Percentiles rank a stretch among this genome's conserved stretches.
Conservation (phyloP, 2,329 filamentous ascomycete genomes). For the Xylaria sp. region DNA sequence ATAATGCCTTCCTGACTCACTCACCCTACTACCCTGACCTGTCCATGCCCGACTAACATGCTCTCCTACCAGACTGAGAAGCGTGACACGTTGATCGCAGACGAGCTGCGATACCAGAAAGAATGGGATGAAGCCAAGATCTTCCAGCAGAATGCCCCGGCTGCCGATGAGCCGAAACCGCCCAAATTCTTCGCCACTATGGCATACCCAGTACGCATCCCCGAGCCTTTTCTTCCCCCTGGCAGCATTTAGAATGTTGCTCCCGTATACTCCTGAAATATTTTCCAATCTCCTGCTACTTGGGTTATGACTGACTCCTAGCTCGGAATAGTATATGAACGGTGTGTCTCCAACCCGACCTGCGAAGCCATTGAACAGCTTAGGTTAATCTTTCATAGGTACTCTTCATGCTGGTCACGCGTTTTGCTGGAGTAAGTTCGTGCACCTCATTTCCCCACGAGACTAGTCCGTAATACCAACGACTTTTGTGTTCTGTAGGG, state of each 20-base stretch:
- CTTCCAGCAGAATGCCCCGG: conserved; percentile 88
- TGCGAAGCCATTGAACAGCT: neutral
- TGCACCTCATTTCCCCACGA: neutral
- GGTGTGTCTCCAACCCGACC: conserved; percentile 54
- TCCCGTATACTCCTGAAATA: no score
- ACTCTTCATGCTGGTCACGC: conserved; percentile 90
- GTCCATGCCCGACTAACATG: conserved; percentile 13
- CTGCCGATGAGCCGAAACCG: conserved; percentile 78
- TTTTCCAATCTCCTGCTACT: no score
- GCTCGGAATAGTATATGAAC: conserved; percentile 64
- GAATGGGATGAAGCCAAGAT: conserved; percentile 80
- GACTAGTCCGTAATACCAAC: neutral
- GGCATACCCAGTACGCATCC: conserved; percentile 51
- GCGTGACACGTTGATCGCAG: conserved; percentile 38
- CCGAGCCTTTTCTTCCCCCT: no score
- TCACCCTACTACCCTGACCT: no score
- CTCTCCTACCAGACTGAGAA: conserved; percentile 35
- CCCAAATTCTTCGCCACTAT: conserved; percentile 88
- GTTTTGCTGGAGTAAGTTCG: conserved; percentile 78
- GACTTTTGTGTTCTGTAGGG: neutral
- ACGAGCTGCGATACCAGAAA: conserved; percentile 71
- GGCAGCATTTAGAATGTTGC: no score
- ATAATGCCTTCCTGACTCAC: neutral
- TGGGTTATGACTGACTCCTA: conserved; percentile 5
- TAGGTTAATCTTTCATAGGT: conserved; percentile 7